phyloP scores from a whole-genome alignment of 2,329 filamentous ascomycete genomes.

The Emergomyces pasteurianus region DNA sequence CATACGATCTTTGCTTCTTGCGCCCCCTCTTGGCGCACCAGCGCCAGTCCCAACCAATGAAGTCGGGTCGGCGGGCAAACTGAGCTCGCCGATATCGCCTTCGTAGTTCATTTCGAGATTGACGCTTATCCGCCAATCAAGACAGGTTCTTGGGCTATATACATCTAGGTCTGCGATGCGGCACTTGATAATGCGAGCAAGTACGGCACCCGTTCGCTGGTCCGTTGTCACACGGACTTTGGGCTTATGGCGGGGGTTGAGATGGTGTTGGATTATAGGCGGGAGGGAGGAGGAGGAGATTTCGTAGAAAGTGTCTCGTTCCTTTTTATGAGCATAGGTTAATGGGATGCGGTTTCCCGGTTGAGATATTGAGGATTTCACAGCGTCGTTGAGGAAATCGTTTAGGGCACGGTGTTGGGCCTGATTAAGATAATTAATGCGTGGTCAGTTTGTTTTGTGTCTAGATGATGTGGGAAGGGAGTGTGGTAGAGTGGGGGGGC shows the following conservation, averaged over 20 bases:
- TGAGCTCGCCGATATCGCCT: slow-evolving; percentile 48
- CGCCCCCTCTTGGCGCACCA: slow-evolving; percentile 28
- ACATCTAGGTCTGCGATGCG: slow-evolving; percentile 83
- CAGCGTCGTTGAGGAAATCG: slow-evolving; percentile 65
- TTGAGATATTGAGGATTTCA: slow-evolving; percentile 37
- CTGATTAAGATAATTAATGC: slow-evolving; percentile 31
- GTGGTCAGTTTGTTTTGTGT: slow-evolving; percentile 10
- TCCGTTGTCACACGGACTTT: slow-evolving; percentile 67
- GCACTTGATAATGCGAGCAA: slow-evolving; percentile 82
- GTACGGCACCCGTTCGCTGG: slow-evolving; percentile 54
- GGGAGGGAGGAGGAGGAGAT: slow-evolving; percentile 55
- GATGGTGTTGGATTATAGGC: slow-evolving; percentile 48
- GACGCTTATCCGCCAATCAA: slow-evolving; percentile 88
- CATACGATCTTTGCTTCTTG: slow-evolving; percentile 78
- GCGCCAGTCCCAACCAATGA: slow-evolving; percentile 4
- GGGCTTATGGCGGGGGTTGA: slow-evolving; percentile 46
- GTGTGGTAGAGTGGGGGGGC: slow-evolving; percentile 18
- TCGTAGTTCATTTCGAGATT: slow-evolving; percentile 88
- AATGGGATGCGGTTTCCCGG: slow-evolving; percentile 36
- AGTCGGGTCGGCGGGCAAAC: slow-evolving; percentile 26
- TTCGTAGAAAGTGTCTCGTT: slow-evolving; percentile 75
- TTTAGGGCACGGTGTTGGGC: slow-evolving; percentile 74
- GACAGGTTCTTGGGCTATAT: slow-evolving; percentile 60
- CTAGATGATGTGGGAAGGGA: not conserved
- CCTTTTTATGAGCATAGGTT: slow-evolving; percentile 68